Percentiles rank a stretch among this genome's conserved stretches.
These are phyloP conservation scores for Verticillium longisporum DNA, from an alignment of 2,329 filamentous ascomycete species.

Conservation along the genomic window DNA sequence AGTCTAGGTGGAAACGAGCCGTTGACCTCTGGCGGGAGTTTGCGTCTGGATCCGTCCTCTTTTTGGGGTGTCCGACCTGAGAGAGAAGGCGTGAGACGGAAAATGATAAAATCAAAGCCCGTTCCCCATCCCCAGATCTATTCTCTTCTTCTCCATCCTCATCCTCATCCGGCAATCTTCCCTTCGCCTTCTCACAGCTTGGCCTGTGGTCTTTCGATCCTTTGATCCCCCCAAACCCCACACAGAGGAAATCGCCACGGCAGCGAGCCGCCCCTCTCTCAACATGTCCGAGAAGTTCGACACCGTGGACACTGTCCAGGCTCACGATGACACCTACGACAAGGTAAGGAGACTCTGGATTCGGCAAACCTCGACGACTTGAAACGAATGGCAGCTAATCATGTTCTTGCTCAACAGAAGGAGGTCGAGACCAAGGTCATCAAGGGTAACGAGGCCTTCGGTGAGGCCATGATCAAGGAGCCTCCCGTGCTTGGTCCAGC, in stretches of 20 bases:
- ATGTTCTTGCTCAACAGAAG: slow-evolving; percentile 3
- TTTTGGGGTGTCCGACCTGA: neutral
- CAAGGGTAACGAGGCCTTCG: slow-evolving; percentile 44
- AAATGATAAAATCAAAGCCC: slow-evolving; percentile 12
- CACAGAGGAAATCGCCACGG: slow-evolving; percentile 4
- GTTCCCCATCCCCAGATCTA: slow-evolving; percentile 6
- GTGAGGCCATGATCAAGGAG: slow-evolving; percentile 48
- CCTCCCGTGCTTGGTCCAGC: slow-evolving; percentile 31
- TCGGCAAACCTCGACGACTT: too few species aligned
- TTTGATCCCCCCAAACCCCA: neutral
- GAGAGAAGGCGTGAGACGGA: slow-evolving; percentile 5
- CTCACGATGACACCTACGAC: slow-evolving; percentile 8
- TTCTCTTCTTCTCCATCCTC: slow-evolving; percentile 8
- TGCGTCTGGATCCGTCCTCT: neutral
- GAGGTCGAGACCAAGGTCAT: slow-evolving; percentile 33
- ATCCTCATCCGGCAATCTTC: slow-evolving; percentile 3
- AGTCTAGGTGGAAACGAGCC: neutral
- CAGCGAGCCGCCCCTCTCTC: slow-evolving; percentile 4
- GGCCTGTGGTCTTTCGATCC: neutral
- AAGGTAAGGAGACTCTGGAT: slow-evolving; percentile 3
- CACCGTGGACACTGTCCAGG: slow-evolving; percentile 8
- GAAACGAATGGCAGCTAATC: neutral
- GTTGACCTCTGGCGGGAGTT: slow-evolving; percentile 1
- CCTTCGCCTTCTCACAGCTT: neutral
- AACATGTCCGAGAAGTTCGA: slow-evolving; percentile 9